phyloP scores from a whole-genome alignment of 352 stramenopile genomes.

The Aphanomyces cochlioides region DNA sequence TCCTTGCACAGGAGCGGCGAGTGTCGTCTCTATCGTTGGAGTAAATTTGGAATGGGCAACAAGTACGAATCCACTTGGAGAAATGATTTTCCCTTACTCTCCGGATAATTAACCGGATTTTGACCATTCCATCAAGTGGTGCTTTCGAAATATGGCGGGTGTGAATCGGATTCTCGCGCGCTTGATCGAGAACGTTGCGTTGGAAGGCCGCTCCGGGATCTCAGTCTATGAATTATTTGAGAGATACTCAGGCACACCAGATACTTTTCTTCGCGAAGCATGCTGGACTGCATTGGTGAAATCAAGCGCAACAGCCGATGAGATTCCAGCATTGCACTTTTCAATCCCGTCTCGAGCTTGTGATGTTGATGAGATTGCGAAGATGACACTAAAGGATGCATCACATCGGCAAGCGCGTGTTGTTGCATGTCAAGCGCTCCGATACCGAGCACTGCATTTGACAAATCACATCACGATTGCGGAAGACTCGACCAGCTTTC shows the following conservation, averaged over 20 bases:
- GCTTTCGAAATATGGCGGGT: too few species aligned
- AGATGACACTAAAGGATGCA: neutral
- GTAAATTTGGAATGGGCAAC: too few species aligned
- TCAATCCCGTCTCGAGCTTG: neutral
- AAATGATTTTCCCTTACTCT: too few species aligned
- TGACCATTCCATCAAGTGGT: too few species aligned
- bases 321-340: neutral
- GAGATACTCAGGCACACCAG: neutral
- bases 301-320: neutral
- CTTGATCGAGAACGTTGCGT: constrained; percentile 21
- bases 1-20: too few species aligned
- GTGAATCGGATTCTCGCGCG: neutral
- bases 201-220: constrained; percentile 24
- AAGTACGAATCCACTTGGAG: too few species aligned
- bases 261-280: neutral
- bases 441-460: constrained; percentile 14
- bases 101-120: too few species aligned
- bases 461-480: neutral
- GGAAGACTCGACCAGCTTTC: neutral
- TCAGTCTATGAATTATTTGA: constrained; percentile 15
- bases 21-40: too few species aligned
- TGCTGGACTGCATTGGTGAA: constrained; percentile 9
- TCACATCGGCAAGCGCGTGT: neutral
- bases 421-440: constrained; percentile 16
- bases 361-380: neutral